Conservation (phyloP, 1,284 basidiomycete species). For the Cutaneotrichosporon sp. region DNA sequence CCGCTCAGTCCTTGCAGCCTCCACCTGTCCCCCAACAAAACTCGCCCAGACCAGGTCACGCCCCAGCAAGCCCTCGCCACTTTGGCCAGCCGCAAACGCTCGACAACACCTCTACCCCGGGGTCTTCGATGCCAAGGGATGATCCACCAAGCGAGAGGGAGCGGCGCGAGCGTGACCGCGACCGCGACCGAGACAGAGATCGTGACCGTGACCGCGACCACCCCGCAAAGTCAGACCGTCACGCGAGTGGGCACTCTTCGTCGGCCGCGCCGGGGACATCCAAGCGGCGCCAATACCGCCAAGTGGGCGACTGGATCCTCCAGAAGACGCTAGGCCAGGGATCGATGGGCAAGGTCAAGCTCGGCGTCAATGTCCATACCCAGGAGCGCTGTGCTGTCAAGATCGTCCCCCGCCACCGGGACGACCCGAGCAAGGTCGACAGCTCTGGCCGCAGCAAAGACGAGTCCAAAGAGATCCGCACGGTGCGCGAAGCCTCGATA, state of each 20-base stretch:
- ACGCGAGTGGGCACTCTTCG: neutral
- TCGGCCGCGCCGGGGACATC: neutral
- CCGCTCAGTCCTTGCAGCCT: constrained; percentile 9
- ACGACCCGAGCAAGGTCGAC: constrained; percentile 42
- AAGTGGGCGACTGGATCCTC: constrained; percentile 87
- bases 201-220: constrained; percentile 10
- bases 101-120: constrained; percentile 1
- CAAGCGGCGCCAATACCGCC: constrained; percentile 35
- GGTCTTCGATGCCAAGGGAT: neutral
- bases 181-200: neutral
- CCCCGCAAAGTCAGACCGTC: neutral
- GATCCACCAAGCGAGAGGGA: constrained; percentile 3
- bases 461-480: constrained; percentile 92
- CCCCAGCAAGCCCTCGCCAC: constrained; percentile 8
- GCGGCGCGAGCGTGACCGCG: constrained; percentile 6
- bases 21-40: constrained; percentile 7
- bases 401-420: constrained; percentile 80
- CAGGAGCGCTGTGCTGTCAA: constrained; percentile 98
- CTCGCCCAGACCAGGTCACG: constrained; percentile 8
- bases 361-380: constrained; percentile 83
- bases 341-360: constrained; percentile 99
- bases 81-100: constrained; percentile 11
- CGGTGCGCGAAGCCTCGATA: constrained; percentile 89
- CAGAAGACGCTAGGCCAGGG: constrained; percentile 97
- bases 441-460: constrained; percentile 69